Base-by-base conservation (phyloP, 495 filamentous ascomycete species). In the Neurospora hispaniola region DNA sequence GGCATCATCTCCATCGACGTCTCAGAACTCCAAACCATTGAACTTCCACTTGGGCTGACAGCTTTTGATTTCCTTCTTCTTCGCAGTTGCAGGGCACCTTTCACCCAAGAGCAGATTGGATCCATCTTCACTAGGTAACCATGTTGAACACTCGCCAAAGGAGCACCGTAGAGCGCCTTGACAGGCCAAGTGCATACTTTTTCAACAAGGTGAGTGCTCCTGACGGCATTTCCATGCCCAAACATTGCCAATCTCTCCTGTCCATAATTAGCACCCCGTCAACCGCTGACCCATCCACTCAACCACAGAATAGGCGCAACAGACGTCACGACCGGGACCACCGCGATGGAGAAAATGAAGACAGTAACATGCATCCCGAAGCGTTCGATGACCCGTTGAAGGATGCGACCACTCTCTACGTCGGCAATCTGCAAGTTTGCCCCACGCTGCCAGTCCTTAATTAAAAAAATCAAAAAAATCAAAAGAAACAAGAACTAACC, bases 371-470 rank as follows among this genome's bases (percentile, higher is more conserved):
- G 75, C 84, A 86, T 48, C 79, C 82, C 14, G 84, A 87, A 59
- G 88, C 90, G 59, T 82, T 86, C 6, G 88, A 90, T 41, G 92
- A 96, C 71, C 91, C 92, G 59, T 85, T 99, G 73, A 90, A 87
- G 74, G 88, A 96, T 80, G 94, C 96, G 48, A 92, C 96, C 12
- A 99, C 96, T 5, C 92, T 99, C 78, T 99, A 99, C 75, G 94
- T 99, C 46, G 96, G 96, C 69, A 99, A 99, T 80, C 86, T 99
- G 93, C 97, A 86, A 75, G 93, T 69, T 48, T 46, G 27, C 70
- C 43, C 44, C 23, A 42, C 62, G 38, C 11, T 35, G 71, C 42
- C 35, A 38, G 35, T 38, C 35, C 35, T 38, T 38, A 38, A 38
- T 38, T 2, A 31, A 31, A 38, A 38, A 5, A 38, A 38, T 4